Evolutionary conservation across 164 flowering plant genomes (phyloP), one percentile per base, ranked within the genome.

Genomic region (Magnolia kwangsiensis): DNA sequence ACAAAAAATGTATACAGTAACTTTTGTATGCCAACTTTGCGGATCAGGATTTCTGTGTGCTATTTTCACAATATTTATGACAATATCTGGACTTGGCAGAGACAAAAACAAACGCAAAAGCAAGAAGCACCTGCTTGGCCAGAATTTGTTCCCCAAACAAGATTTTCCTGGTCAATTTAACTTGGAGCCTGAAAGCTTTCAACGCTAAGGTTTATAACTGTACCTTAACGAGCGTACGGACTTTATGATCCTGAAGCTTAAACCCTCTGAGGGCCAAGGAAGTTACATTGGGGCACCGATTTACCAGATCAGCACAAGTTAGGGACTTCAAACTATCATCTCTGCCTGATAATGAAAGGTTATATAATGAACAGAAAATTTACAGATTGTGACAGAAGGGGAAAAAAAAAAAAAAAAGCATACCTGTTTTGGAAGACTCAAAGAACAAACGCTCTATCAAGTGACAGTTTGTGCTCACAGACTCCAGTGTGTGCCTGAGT

Each of bases 191-290:
- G 29, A 65, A n/a, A n/a, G 21, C 24, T 16, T n/a, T 24, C 68
- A 21, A 37, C 5, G 68, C 27, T 65, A 37, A 13, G 4, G 31
- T 9, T 27, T 68, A 24, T n/a, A 29, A 18, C 20, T 72, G 69
- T 85, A 95, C 98, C 98, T 92, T 92, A 63, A 91, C 77, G 76
- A 95, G 95, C 69, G 82, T 72, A 51, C 90, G 89, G 59, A 87
- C 86, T 86, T 90, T 89, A 74, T 72, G 78, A 82, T 95, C 98
- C 59, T 85, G 95, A 78, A 95, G 87, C 84, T 90, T 92, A 82
- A 91, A 92, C 64, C 96, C 97, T 85, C 95, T 84, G 23, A 95
- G 94, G 24, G 96, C 87, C 89, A 95, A 84, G 65, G 93, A 88
- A 79, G 85, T 82, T 75, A 95, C 58, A 79, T 82, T 77, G 24